phyloP scores from a whole-genome alignment of 2,329 filamentous ascomycete species.

The Xylaria sp. region DNA sequence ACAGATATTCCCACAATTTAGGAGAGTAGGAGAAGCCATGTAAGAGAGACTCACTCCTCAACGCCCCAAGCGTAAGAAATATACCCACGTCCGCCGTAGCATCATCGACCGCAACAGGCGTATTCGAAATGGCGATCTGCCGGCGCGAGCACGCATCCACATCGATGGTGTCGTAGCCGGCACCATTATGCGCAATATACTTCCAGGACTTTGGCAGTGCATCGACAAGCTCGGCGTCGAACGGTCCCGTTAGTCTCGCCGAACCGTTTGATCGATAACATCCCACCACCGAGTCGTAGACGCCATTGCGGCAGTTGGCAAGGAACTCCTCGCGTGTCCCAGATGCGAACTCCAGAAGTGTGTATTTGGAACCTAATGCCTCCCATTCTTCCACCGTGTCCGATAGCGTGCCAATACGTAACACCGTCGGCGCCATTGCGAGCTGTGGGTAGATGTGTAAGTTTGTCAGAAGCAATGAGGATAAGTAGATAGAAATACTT shows the following conservation, averaged over 20 bases:
- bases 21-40: background rate
- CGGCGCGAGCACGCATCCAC: slow-evolving; percentile 60
- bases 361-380: slow-evolving; percentile 45
- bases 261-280: slow-evolving; percentile 47
- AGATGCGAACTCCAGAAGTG: slow-evolving; percentile 42
- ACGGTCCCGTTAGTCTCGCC: slow-evolving; percentile 47
- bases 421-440: slow-evolving; percentile 42
- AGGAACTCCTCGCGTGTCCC: slow-evolving; percentile 46
- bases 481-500: background rate
- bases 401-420: slow-evolving; percentile 43
- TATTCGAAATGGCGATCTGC: slow-evolving; percentile 49
- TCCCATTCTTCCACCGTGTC: slow-evolving; percentile 43
- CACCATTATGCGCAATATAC: slow-evolving; percentile 65
- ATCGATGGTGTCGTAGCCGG: slow-evolving; percentile 71
- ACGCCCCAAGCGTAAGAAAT: slow-evolving; percentile 62
- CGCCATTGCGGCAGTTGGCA: slow-evolving; percentile 41
- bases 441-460: background rate
- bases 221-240: slow-evolving; percentile 59
- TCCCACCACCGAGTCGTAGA: slow-evolving; percentile 44
- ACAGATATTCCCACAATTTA: too few relatives aligned
- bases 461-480: background rate
- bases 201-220: slow-evolving; percentile 57
- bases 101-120: slow-evolving; percentile 55
- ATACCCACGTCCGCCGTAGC: slow-evolving; percentile 62
- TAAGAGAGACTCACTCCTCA: slow-evolving; percentile 50